Base-by-base conservation (phyloP, 179 eudicot genomes). In the Silene coronaria region DNA sequence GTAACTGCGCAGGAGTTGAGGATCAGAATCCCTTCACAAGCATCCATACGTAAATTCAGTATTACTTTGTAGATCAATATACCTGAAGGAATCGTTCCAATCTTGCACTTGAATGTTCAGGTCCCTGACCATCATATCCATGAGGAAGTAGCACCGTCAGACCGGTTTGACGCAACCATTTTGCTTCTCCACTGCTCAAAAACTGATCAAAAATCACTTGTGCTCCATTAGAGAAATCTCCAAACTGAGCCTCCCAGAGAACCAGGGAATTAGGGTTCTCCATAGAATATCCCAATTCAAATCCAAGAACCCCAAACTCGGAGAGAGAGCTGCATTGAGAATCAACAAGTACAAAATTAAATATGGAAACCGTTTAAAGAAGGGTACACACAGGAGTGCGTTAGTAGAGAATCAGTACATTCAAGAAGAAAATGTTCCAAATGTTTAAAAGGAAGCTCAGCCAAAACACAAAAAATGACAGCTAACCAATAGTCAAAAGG, bases 121-220 rank as follows among this genome's bases (percentile, higher is more conserved):
- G 83, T 63, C 83, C 80, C 77, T 80, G 83, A 5, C 80, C 80
- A 77, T 80, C 83, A 80, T 80, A 80, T 38, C 83, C 83, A 76
- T 80, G 77, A 32, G 83, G 83, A 58, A 80, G 80, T 61, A 80
- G 76, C 73, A 80, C 83, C 16, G 68, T 77, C 67, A 80, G 80
- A 42, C 83, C 83, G 23, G 83, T 80, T 58, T 80, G 80, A 4
- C 83, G 80, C 77, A 80, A 61, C 83, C 83, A 80, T 30, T 80
- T 80, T 57, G 83, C 77, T 59, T 80, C 83, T 42, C 83, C 83
- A 23, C 80, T 80, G 74, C 83, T 76, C 63, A 80, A 55, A 66
- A 80, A 80, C 75, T 76, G 83, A 58, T 80, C 83, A 77, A 80
- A 80, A 2, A 80, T 76, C 6, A 76, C 80, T 28, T 76, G 83